Base-by-base conservation (phyloP, 139 green algal species). In the Chlamydomonas urium region DNA sequence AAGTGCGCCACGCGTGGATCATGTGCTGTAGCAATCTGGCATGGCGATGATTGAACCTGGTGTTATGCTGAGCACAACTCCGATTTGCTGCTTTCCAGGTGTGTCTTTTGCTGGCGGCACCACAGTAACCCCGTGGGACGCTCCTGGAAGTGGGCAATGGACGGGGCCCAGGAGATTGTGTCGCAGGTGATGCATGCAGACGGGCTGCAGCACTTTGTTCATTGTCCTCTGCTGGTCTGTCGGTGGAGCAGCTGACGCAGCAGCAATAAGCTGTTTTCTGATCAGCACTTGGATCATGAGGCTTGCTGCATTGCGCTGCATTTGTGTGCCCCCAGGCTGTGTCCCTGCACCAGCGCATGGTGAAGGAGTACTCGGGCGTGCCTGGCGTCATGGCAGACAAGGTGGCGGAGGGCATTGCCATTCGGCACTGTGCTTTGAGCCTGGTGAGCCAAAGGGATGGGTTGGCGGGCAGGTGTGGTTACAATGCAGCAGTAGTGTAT, bases 101-200 rank as follows among this genome's bases (percentile, higher is more conserved):
- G 66, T 61, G 70, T 90, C 19, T 94, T 94, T 75, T 94, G 89
- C 76, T 94, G 89, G 89, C 78, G 89, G 23, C 84, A 89, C 71
- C 84, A 89, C 79, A 90, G 80, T 38, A 93, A 93, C 78, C 89
- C 86, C 14, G 85, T 94, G 26, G 87, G 86, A 10, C 86, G 81
- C 36, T 81, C 85, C 14, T 95, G 90, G 90, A 87, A 87, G 56
- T 95, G 90, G 90, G 57, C 85, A 38, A 90, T 93, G 86, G 86
- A 94, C 69, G 63, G 61, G 8, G 66, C 85, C 2, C 57, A 87
- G n/a, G 37, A 66, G 6, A 92, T 95, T 68, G 89, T 95, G 69
- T 62, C 82, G 2, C 26, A 34, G 62, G 72, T 28, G 8, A n/a
- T 60, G 48, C 28, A n/a, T n/a, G n/a, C n/a, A n/a, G n/a, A n/a